Percentiles rank a stretch among this genome's conserved stretches.
Conservation (phyloP, 768 basidiomycete species). For the Termitomyces sp. region DNA sequence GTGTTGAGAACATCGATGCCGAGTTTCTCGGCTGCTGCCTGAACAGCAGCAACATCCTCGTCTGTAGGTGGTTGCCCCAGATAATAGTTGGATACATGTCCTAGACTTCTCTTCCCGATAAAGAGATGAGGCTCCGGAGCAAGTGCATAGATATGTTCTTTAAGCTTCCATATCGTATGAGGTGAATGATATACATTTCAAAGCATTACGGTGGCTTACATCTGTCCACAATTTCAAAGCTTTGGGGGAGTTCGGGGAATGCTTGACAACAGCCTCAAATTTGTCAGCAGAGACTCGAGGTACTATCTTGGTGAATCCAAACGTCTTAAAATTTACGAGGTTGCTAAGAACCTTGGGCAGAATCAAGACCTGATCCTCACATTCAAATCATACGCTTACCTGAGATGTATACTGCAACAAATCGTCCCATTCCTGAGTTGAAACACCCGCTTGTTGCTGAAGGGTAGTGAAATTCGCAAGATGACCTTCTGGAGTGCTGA, state of each 20-base stretch:
- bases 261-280: slow-evolving; percentile 60
- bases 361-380: not conserved
- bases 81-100: slow-evolving; percentile 86
- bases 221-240: slow-evolving; percentile 61
- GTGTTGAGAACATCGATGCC: slow-evolving; percentile 81
- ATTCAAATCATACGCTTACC: slow-evolving; percentile 33
- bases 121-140: slow-evolving; percentile 63
- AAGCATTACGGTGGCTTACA: slow-evolving; percentile 25
- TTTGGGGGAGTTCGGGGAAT: slow-evolving; percentile 54
- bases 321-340: slow-evolving; percentile 73
- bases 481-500: slow-evolving; percentile 52
- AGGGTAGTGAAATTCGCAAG: slow-evolving; percentile 55
- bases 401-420: slow-evolving; percentile 72
- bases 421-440: slow-evolving; percentile 61
- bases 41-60: slow-evolving; percentile 73
- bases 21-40: slow-evolving; percentile 70
- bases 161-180: slow-evolving; percentile 41
- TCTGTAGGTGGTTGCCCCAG: slow-evolving; percentile 71
- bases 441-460: slow-evolving; percentile 50
- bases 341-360: slow-evolving; percentile 49
- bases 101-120: slow-evolving; percentile 76
- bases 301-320: slow-evolving; percentile 84
- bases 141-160: slow-evolving; percentile 68
- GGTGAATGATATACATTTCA: not conserved
- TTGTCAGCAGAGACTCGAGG: slow-evolving; percentile 61